phyloP scores from a whole-genome alignment of 1,284 basidiomycete species.

The Coriolopsis trogii region DNA sequence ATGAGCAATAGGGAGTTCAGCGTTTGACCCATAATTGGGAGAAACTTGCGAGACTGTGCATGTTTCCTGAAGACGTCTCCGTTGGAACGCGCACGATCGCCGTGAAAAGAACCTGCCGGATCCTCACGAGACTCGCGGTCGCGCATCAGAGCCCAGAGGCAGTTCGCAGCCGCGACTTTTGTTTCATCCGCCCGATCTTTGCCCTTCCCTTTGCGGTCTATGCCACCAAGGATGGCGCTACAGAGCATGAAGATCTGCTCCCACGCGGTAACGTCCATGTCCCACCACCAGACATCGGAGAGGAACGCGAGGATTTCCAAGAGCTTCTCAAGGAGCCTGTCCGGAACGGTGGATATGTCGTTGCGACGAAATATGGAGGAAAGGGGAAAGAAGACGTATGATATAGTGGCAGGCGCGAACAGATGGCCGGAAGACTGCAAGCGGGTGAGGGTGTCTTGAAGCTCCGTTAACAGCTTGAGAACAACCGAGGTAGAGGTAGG shows the following conservation, averaged over 20 bases:
- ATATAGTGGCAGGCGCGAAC: constrained; percentile 68
- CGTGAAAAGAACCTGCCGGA: constrained; percentile 27
- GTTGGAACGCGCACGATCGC: constrained; percentile 30
- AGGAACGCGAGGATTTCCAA: constrained; percentile 64
- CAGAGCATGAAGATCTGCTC: constrained; percentile 85
- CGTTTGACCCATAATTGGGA: constrained; percentile 84
- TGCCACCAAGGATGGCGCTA: constrained; percentile 66
- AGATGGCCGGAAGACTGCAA: constrained; percentile 40
- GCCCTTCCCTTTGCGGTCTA: constrained; percentile 60
- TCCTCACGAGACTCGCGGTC: constrained; percentile 46
- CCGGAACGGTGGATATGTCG: constrained; percentile 65
- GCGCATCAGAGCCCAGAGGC: constrained; percentile 60
- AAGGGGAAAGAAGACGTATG: constrained; percentile 87
- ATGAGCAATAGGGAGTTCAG: constrained; percentile 69
- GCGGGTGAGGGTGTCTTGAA: constrained; percentile 51
- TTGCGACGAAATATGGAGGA: constrained; percentile 82
- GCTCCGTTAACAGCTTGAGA: constrained; percentile 53
- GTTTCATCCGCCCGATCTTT: constrained; percentile 78
- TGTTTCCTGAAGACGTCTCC: constrained; percentile 49
- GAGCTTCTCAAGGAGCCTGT: constrained; percentile 78
- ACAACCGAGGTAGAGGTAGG: constrained; percentile 54
- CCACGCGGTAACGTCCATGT: constrained; percentile 67
- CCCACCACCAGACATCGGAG: constrained; percentile 80
- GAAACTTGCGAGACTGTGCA: constrained; percentile 52
- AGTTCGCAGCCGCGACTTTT: constrained; percentile 62